These are phyloP conservation scores for Paraconiothyrium sp. DNA, from an alignment of 2,329 filamentous ascomycete species.

Conservation along the genomic window DNA sequence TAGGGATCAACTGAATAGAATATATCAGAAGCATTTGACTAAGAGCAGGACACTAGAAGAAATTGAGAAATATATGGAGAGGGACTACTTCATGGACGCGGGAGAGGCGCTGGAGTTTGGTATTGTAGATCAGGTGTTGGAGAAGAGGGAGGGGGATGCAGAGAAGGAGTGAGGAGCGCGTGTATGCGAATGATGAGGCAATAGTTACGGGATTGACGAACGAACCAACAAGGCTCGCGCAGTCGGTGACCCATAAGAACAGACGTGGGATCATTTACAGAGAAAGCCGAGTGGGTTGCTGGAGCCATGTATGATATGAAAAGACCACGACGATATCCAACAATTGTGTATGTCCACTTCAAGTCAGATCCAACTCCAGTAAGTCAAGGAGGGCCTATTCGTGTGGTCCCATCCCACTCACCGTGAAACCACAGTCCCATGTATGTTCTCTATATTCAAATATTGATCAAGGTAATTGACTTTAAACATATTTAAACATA, in stretches of 20 bases:
- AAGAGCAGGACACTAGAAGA: slow-evolving; percentile 78
- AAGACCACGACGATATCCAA: no score
- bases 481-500: no score
- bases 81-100: slow-evolving; percentile 92
- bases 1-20: slow-evolving; percentile 85
- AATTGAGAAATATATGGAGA: slow-evolving; percentile 94
- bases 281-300: no score
- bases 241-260: background rate
- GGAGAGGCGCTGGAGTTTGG: slow-evolving; percentile 89
- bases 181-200: background rate
- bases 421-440: no score
- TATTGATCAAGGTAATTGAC: no score
- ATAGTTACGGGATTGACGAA: background rate
- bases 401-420: no score
- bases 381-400: no score
- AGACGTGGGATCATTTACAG: background rate
- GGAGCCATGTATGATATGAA: no score
- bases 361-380: no score
- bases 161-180: slow-evolving; percentile 28
- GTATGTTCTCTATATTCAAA: no score
- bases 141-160: slow-evolving; percentile 65
- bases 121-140: slow-evolving; percentile 88
- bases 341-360: no score
- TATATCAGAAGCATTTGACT: slow-evolving; percentile 88
- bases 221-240: background rate